Conservation (phyloP, 2,329 filamentous ascomycete genomes). For the Coniosporium tulheliwenetii region DNA sequence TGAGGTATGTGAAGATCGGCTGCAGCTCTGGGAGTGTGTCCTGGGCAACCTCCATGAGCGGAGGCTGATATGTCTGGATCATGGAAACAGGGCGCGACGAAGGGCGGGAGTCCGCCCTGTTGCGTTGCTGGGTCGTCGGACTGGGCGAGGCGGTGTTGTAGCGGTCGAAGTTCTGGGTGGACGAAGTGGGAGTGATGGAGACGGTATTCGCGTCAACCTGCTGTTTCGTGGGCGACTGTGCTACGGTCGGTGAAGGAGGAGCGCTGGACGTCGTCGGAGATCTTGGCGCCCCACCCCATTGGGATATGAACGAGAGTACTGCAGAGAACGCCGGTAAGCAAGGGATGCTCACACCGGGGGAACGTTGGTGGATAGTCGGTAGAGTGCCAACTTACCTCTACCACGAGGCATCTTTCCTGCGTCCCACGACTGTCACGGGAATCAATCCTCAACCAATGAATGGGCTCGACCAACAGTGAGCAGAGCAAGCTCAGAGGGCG, state of each 20-base stretch:
- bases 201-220: too few relatives aligned
- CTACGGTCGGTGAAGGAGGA: conserved; percentile 13
- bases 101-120: conserved; percentile 31
- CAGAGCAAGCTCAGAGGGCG: too few relatives aligned
- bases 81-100: conserved; percentile 67
- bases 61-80: conserved; percentile 71
- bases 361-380: too few relatives aligned
- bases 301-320: conserved; percentile 85
- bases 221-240: conserved; percentile 7
- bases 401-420: too few relatives aligned
- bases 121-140: conserved; percentile 18
- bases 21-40: conserved; percentile 87
- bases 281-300: conserved; percentile 41
- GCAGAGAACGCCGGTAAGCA: conserved; percentile 4
- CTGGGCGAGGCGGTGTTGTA: conserved; percentile 20
- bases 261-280: conserved; percentile 18
- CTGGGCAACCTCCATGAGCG: conserved; percentile 67
- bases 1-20: conserved; percentile 86
- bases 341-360: neutral
- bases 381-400: too few relatives aligned
- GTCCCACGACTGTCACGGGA: too few relatives aligned
- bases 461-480: too few relatives aligned
- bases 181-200: conserved; percentile 6
- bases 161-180: conserved; percentile 17
- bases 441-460: too few relatives aligned